A percentile compares a stretch with the other conserved stretches of the same genome.
Conservation (phyloP, 805 yeast genomes). For the Teunomyces barrocoloradensis region DNA sequence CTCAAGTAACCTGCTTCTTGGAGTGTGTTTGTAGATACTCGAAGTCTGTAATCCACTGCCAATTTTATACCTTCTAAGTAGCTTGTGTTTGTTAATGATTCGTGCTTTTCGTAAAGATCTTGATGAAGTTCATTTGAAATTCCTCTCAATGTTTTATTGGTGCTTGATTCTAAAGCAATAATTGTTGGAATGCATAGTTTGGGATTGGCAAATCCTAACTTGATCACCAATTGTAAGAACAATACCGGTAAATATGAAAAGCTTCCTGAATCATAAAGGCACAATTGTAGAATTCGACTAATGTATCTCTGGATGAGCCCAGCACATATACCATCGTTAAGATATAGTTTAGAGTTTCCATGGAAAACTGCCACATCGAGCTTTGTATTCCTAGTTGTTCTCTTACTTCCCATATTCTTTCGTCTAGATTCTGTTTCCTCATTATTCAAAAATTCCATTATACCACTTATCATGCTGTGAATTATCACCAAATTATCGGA, state of each 20-base stretch:
- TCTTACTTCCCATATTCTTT: slow-evolving; percentile 38
- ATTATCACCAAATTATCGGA: slow-evolving; percentile 39
- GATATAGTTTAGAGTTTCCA: slow-evolving; percentile 46
- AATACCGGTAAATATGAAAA: slow-evolving; percentile 51
- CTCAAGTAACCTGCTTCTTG: slow-evolving; percentile 34
- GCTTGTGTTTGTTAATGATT: slow-evolving; percentile 64
- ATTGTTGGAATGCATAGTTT: slow-evolving; percentile 64
- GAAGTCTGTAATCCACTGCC: slow-evolving; percentile 47
- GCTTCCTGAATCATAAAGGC: slow-evolving; percentile 46
- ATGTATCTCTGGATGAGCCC: slow-evolving; percentile 67
- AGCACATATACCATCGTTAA: slow-evolving; percentile 71
- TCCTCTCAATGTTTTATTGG: slow-evolving; percentile 37
- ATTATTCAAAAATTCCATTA: slow-evolving; percentile 53
- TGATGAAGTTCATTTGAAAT: slow-evolving; percentile 54
- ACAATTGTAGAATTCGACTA: slow-evolving; percentile 44
- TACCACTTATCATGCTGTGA: slow-evolving; percentile 53
- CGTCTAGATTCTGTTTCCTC: slow-evolving; percentile 51
- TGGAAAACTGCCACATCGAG: slow-evolving; percentile 53
- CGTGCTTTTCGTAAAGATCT: slow-evolving; percentile 62
- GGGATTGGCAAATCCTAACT: slow-evolving; percentile 75
- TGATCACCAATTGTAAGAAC: slow-evolving; percentile 54
- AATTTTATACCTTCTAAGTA: slow-evolving; percentile 60
- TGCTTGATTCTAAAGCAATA: slow-evolving; percentile 64
- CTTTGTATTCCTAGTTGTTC: slow-evolving; percentile 29
- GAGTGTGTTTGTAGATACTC: slow-evolving; percentile 20